Conservation (phyloP, 106 monocot species). For the Phalaenopsis equestris region DNA sequence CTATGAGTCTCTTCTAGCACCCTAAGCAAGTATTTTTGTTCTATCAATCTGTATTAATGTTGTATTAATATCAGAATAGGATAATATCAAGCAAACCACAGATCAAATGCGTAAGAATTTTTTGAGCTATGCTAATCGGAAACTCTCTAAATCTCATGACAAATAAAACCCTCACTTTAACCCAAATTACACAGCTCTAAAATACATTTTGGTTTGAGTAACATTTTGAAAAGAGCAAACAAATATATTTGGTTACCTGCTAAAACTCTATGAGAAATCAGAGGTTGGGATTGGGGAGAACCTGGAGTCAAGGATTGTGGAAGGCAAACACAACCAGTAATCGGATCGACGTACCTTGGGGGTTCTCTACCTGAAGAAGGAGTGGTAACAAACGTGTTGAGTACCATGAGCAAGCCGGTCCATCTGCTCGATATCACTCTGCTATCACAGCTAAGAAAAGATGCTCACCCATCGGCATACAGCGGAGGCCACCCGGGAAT, state of each 20-base stretch:
- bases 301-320: constrained; percentile 34
- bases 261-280: constrained; percentile 6
- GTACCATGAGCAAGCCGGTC: constrained; percentile 49
- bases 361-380: constrained; percentile 47
- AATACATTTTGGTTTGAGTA: too few species aligned
- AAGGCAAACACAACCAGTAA: constrained; percentile 41
- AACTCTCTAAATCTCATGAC: too few species aligned
- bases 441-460: constrained; percentile 87
- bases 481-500: constrained; percentile 68
- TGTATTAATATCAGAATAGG: too few species aligned
- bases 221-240: too few species aligned
- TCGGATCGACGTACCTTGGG: constrained; percentile 27
- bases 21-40: too few species aligned
- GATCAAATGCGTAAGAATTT: too few species aligned
- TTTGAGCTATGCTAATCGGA: too few species aligned
- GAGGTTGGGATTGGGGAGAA: constrained; percentile 64
- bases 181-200: too few species aligned
- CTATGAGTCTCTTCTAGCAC: too few species aligned
- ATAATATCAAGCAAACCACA: too few species aligned
- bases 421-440: constrained; percentile 74
- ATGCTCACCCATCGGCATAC: constrained; percentile 76
- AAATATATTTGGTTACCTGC: not conserved
- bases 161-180: too few species aligned
- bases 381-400: constrained; percentile 50
- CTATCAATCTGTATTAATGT: too few species aligned